A percentile compares a stretch with the other conserved stretches of the same genome.
Evolutionary conservation across 495 filamentous ascomycete species (phyloP).

Genomic region (Pyrenula massariospora): DNA sequence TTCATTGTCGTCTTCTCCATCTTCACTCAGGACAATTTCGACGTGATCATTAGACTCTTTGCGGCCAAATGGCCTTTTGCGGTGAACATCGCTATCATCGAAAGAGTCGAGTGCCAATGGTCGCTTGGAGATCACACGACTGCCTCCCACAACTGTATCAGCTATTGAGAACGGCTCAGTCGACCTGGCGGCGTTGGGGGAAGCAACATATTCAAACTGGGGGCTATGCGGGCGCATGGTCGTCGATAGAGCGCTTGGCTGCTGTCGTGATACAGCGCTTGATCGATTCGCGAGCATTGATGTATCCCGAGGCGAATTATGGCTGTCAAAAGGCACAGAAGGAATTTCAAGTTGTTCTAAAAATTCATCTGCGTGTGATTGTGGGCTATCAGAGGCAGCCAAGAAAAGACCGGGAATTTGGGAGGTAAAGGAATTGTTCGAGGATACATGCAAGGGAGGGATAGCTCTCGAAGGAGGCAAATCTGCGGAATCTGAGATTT

Average conservation of each 20-base stretch:
- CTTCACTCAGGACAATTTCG: constrained; percentile 69
- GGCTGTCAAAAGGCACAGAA: neutral
- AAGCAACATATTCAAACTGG: neutral
- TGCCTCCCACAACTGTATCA: neutral
- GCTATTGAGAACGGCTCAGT: neutral
- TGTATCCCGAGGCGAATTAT: constrained; percentile 1
- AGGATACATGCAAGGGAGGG: constrained; percentile 58
- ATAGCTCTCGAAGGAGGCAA: too few relatives aligned
- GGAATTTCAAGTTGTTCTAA: neutral
- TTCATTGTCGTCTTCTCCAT: constrained; percentile 37
- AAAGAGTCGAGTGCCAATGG: constrained; percentile 78
- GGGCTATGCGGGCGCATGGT: constrained; percentile 1
- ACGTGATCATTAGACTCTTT: constrained; percentile 17
- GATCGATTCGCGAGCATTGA: neutral
- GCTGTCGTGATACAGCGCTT: neutral
- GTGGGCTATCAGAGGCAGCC: neutral
- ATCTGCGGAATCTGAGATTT: too few relatives aligned
- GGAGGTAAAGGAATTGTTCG: constrained; percentile 33
- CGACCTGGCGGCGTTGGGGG: neutral
- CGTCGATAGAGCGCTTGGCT: neutral
- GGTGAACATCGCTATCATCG: constrained; percentile 33
- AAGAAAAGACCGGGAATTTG: constrained; percentile 34
- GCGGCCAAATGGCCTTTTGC: constrained; percentile 53
- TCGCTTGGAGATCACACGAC: constrained; percentile 42
- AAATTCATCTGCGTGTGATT: neutral